A percentile compares a stretch with the other conserved stretches of the same genome.
Conservation (phyloP, 306 rosid genomes). For the Bauhinia variegata region DNA sequence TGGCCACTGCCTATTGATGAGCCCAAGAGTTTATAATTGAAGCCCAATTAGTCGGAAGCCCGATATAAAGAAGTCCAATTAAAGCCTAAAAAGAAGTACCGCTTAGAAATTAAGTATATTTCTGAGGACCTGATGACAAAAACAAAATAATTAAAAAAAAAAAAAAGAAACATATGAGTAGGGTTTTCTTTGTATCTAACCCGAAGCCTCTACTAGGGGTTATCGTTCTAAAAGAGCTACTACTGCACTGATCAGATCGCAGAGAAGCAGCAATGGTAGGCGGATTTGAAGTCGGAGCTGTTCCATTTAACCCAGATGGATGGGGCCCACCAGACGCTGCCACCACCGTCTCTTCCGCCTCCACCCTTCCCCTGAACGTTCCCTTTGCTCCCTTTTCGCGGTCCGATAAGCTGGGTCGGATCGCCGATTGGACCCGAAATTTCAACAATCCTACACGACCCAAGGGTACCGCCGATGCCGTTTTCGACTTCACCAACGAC, state of each 20-base stretch:
- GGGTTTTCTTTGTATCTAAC: conserved; percentile 14
- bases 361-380: conserved; percentile 68
- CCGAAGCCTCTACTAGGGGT: neutral
- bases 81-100: too few species aligned
- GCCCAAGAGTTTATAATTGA: too few species aligned
- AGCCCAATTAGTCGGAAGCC: too few species aligned
- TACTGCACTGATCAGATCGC: neutral
- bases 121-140: too few species aligned
- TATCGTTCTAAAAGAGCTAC: neutral
- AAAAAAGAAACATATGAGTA: neutral
- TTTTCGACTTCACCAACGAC: conserved; percentile 81
- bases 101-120: neutral
- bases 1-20: too few species aligned
- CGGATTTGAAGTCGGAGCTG: conserved; percentile 70
- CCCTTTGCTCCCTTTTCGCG: conserved; percentile 95
- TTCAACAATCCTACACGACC: conserved; percentile 65
- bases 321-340: conserved; percentile 85
- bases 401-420: conserved; percentile 83
- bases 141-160: too few species aligned
- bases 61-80: neutral
- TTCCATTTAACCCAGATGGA: conserved; percentile 78
- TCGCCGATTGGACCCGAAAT: conserved; percentile 89
- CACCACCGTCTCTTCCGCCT: conserved; percentile 18
- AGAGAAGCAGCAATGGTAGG: conserved; percentile 39
- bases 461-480: conserved; percentile 75